Base-by-base conservation (phyloP, 2,329 filamentous ascomycete species). In the Paraconiothyrium brasiliense region DNA sequence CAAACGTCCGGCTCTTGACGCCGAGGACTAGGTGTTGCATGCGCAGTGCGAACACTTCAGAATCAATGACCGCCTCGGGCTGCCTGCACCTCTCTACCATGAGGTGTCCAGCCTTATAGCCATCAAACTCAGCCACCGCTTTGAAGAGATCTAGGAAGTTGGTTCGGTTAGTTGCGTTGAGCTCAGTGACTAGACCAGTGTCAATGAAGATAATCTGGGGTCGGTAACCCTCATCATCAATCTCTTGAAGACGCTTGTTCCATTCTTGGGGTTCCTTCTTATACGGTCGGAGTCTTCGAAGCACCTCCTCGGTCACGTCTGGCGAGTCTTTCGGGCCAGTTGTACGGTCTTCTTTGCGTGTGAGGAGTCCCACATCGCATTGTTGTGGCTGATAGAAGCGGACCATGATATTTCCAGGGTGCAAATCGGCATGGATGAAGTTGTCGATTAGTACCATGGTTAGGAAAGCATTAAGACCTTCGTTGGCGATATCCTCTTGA, bases 321-420 rank as follows among this genome's bases (percentile, higher is more conserved):
- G 85, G 84, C 24, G 86, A 84, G 9, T 85, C 82, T 43, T 85
- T 74, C 8, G 76, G 74, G 1, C 75, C 73, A 20, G 74, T 76
- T 4, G 62, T 75, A 37, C 73, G 71, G 41, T 76, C 66, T 55
- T 76, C 72, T 60, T 74, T 73, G 10, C 69, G 78, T 3, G 77
- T 80, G 58, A 83, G 78, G 5, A 90, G 80, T 24, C 84, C 83
- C 0, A 96, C 82, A 52, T 90, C 87, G 0, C 94, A 86, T 63
- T 90, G 86, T 14, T 89, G 88, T 0, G 94, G 89, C 72, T 94
- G 89, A 80, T 98, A 97, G 82, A 99, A 99, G 65, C 96, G 93
- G 50, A 99, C 94, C 94, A 99, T 98, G 80, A 99, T 98, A 77
- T 99, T 99, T 30, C 95, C 95, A 0, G 95, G 95, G 76, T 99